A percentile compares a stretch with the other conserved stretches of the same genome.
Evolutionary conservation across 768 basidiomycete genomes (phyloP).

Genomic region (Lentinus tigrinus): DNA sequence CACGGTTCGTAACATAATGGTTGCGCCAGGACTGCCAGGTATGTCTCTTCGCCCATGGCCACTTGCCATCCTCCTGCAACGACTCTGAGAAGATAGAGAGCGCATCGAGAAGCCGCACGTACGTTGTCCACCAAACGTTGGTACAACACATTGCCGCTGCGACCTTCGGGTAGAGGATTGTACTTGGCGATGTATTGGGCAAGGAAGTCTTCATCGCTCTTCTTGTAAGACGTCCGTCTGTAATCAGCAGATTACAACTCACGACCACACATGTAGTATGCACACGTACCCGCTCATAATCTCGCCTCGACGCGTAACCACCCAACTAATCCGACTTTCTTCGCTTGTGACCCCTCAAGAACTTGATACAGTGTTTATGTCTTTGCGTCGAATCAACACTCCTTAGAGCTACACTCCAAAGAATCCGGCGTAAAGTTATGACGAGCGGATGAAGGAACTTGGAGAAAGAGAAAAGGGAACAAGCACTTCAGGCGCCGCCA

Average conservation of each 20-base stretch:
- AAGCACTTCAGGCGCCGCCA: no score
- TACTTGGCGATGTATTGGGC: constrained; percentile 25
- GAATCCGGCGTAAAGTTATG: no score
- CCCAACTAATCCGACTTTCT: no score
- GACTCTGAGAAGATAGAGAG: neutral
- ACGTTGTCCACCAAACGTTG: constrained; percentile 23
- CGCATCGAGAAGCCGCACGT: neutral
- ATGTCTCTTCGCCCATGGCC: constrained; percentile 22
- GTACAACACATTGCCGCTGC: constrained; percentile 22
- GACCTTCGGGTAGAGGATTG: constrained; percentile 15
- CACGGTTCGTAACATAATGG: constrained; percentile 21
- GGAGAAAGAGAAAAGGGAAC: no score
- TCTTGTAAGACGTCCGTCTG: constrained; percentile 12
- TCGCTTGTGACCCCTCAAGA: no score
- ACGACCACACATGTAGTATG: no score
- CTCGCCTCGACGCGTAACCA: no score
- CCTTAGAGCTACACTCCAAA: no score
- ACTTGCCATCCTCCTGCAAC: constrained; percentile 6
- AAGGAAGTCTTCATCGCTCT: constrained; percentile 17
- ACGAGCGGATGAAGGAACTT: no score
- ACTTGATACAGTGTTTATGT: no score
- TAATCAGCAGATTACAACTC: neutral
- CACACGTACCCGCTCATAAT: no score
- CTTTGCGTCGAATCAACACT: no score
- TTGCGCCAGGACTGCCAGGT: constrained; percentile 30